A percentile compares a stretch with the other conserved stretches of the same genome.
phyloP scores from a whole-genome alignment of 257 asterid genomes.

The Handroanthus guayacan region DNA sequence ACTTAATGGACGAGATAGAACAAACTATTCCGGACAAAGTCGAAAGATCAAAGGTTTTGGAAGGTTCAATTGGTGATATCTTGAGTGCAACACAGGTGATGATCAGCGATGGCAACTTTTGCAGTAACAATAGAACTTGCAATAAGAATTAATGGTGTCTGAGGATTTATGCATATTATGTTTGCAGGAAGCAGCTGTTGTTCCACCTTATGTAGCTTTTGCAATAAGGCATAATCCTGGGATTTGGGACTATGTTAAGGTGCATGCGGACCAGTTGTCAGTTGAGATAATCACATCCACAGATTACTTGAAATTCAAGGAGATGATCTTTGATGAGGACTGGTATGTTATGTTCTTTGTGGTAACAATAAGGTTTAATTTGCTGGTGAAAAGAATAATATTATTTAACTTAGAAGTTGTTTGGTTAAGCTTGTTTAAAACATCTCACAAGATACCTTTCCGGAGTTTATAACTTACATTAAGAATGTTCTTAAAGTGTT shows the following conservation, averaged over 20 bases:
- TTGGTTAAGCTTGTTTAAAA: too few relatives aligned
- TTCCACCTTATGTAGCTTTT: slow-evolving; percentile 81
- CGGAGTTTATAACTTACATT: too few relatives aligned
- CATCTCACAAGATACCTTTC: too few relatives aligned
- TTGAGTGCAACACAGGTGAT: slow-evolving; percentile 76
- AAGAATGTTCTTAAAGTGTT: too few relatives aligned
- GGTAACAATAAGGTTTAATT: too few relatives aligned
- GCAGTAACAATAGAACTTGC: too few relatives aligned
- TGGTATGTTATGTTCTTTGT: slow-evolving; percentile 44
- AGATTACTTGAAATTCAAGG: slow-evolving; percentile 72
- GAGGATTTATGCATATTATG: not conserved
- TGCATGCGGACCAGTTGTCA: slow-evolving; percentile 60
- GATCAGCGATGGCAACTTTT: not conserved
- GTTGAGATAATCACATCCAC: slow-evolving; percentile 59
- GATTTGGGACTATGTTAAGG: slow-evolving; percentile 71
- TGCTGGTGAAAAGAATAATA: too few relatives aligned
- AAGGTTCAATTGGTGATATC: slow-evolving; percentile 73
- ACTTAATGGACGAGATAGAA: slow-evolving; percentile 73
- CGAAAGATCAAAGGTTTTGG: slow-evolving; percentile 68
- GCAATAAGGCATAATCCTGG: slow-evolving; percentile 77
- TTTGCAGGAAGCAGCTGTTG: slow-evolving; percentile 79
- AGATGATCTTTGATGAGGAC: slow-evolving; percentile 61
- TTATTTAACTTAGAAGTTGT: too few relatives aligned
- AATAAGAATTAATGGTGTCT: not conserved
- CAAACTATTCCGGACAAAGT: slow-evolving; percentile 67